Evolutionary conservation across 2,329 filamentous ascomycete species (phyloP).

Genomic region (Zasmidium citrigriseum): DNA sequence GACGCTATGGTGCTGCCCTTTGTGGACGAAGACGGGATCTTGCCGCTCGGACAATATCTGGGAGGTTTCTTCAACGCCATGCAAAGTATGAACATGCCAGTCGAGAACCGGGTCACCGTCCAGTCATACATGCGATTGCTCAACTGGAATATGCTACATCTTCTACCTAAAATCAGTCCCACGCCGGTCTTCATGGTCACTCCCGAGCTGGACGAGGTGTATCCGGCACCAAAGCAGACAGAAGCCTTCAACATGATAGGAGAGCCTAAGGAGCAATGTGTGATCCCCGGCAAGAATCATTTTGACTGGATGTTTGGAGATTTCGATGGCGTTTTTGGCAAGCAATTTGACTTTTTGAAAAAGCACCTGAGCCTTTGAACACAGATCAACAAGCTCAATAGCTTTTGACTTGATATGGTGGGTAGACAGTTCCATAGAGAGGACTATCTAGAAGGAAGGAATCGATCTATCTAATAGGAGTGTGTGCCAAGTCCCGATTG

Average conservation of each 20-base stretch:
- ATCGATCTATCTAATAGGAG: no score
- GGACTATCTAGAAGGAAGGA: no score
- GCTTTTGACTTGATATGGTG: no score
- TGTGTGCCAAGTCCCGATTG: no score
- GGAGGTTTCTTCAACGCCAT: neutral
- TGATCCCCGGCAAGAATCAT: neutral
- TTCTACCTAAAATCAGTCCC: neutral
- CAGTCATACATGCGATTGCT: neutral
- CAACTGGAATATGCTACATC: neutral
- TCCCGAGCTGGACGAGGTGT: neutral
- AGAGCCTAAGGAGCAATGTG: neutral
- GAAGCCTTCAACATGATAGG: neutral
- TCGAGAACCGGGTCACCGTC: neutral
- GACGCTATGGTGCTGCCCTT: neutral
- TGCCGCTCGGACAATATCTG: neutral
- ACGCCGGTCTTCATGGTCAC: conserved; percentile 5
- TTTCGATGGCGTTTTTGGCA: neutral
- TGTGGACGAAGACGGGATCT: neutral
- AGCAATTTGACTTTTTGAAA: conserved; percentile 1
- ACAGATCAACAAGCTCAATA: no score
- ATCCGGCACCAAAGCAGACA: neutral
- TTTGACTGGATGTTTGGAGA: conserved; percentile 6
- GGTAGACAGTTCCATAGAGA: no score
- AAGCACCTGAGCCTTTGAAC: neutral
- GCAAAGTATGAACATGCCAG: neutral